A percentile compares a stretch with the other conserved stretches of the same genome.
These are phyloP conservation scores for Penicillium angulare DNA, from an alignment of 495 filamentous ascomycete species.

Conservation along the genomic window DNA sequence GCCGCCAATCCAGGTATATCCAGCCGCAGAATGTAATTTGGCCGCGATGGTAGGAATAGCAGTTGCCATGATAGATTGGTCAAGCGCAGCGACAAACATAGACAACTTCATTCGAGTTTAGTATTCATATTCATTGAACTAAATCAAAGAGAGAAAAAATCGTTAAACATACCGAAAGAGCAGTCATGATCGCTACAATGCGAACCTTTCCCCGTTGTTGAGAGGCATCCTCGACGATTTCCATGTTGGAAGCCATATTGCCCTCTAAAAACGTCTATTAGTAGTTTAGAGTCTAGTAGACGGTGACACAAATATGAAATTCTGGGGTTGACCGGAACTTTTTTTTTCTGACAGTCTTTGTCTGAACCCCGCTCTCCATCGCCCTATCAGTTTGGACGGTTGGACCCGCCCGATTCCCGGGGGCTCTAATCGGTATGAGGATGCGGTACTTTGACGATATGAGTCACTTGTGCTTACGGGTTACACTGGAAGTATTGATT, in stretches of 20 bases:
- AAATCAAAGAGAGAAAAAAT: background rate
- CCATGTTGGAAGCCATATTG: conserved; percentile 17
- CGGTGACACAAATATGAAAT: no score
- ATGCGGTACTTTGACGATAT: no score
- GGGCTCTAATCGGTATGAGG: no score
- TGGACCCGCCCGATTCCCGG: no score
- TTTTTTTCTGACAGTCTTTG: no score
- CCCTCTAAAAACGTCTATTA: background rate
- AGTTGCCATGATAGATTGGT: conserved; percentile 62
- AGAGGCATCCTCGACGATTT: conserved; percentile 13
- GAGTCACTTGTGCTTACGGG: no score
- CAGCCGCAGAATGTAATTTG: conserved; percentile 56
- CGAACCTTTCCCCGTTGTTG: conserved; percentile 17
- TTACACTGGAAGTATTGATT: no score
- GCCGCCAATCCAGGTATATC: conserved; percentile 66
- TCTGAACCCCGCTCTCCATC: no score
- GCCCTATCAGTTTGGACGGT: no score
- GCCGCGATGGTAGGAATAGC: conserved; percentile 58
- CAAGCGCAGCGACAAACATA: conserved; percentile 60
- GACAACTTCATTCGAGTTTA: conserved; percentile 8
- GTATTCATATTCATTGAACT: background rate
- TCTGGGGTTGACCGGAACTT: no score
- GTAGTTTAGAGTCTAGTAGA: no score
- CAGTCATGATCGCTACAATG: conserved; percentile 25
- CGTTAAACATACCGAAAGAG: conserved; percentile 21